Percentiles rank a stretch among this genome's conserved stretches.
These are phyloP conservation scores for Fraxinus baroniana DNA, from an alignment of 305 asterid genomes.

Conservation along the genomic window DNA sequence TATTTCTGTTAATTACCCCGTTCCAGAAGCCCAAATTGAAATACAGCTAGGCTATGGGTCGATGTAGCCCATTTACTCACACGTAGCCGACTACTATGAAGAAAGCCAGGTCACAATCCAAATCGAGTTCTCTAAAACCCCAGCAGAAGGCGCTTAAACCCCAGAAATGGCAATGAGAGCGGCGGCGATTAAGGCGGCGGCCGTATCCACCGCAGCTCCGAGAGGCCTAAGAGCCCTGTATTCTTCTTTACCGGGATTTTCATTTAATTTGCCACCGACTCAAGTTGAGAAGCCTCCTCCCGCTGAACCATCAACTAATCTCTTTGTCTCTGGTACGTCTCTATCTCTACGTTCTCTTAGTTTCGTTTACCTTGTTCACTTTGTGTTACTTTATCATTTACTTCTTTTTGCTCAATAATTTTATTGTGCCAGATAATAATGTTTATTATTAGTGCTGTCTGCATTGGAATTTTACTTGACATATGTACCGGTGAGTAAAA, in stretches of 20 bases:
- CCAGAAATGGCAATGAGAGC: conserved; percentile 17
- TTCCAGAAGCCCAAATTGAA: background rate
- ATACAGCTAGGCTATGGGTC: background rate
- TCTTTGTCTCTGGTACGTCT: conserved; percentile 23
- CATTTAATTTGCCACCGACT: conserved; percentile 20
- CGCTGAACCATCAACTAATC: conserved; percentile 23
- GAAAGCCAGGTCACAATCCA: background rate
- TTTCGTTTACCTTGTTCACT: background rate
- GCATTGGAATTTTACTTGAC: background rate
- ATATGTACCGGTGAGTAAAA: background rate
- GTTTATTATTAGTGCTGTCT: background rate
- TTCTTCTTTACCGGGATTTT: conserved; percentile 5
- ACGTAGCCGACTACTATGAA: background rate
- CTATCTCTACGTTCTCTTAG: background rate
- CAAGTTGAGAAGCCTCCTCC: conserved; percentile 23
- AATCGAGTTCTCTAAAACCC: background rate
- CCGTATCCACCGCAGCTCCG: background rate
- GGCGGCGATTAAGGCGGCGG: conserved; percentile 10
- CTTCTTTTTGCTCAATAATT: background rate
- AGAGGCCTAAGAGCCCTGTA: conserved; percentile 5
- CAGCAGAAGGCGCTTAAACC: background rate
- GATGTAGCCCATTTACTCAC: background rate
- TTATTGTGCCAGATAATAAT: background rate
- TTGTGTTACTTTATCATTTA: background rate
- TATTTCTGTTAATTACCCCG: background rate